Evolutionary conservation across 495 filamentous ascomycete genomes (phyloP).

Genomic region (Penicillium riverlandense): DNA sequence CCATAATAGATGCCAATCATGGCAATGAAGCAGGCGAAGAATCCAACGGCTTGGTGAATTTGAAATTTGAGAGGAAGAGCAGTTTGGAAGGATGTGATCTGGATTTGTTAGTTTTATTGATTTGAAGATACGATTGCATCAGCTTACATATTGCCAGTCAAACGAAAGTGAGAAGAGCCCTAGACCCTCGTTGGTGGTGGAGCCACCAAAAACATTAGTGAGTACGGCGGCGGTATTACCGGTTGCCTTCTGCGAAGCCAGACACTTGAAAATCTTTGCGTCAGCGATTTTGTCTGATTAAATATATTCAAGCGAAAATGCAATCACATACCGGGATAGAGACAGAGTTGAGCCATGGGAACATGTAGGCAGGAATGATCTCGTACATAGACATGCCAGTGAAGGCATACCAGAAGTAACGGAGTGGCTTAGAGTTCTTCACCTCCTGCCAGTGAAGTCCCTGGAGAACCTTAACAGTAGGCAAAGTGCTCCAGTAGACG

Average conservation of each 20-base stretch:
- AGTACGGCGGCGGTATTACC: slow-evolving; percentile 20
- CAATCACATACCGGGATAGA: slow-evolving; percentile 35
- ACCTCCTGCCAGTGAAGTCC: slow-evolving; percentile 25
- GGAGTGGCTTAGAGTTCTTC: slow-evolving; percentile 22
- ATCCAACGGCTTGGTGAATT: slow-evolving; percentile 6
- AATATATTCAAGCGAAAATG: too few species aligned
- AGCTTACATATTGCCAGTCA: slow-evolving; percentile 52
- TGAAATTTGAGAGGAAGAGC: slow-evolving; percentile 24
- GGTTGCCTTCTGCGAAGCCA: slow-evolving; percentile 31
- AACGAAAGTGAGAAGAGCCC: slow-evolving; percentile 42
- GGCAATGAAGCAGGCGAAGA: slow-evolving; percentile 10
- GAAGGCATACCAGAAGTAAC: slow-evolving; percentile 27
- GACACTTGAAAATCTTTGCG: slow-evolving; percentile 24
- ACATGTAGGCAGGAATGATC: slow-evolving; percentile 50
- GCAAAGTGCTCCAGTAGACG: slow-evolving; percentile 30
- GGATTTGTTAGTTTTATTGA: slow-evolving; percentile 2
- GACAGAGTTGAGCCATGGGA: slow-evolving; percentile 45
- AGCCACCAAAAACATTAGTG: slow-evolving; percentile 47
- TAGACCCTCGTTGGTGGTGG: slow-evolving; percentile 42
- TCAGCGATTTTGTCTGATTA: background rate
- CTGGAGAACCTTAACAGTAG: slow-evolving; percentile 21
- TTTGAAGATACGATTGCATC: too few species aligned
- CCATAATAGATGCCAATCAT: slow-evolving; percentile 24
- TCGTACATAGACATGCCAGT: slow-evolving; percentile 36
- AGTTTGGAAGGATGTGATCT: slow-evolving; percentile 28